Evolutionary conservation across 2,329 filamentous ascomycete species (phyloP).

Genomic region (Trichoderma sp.): DNA sequence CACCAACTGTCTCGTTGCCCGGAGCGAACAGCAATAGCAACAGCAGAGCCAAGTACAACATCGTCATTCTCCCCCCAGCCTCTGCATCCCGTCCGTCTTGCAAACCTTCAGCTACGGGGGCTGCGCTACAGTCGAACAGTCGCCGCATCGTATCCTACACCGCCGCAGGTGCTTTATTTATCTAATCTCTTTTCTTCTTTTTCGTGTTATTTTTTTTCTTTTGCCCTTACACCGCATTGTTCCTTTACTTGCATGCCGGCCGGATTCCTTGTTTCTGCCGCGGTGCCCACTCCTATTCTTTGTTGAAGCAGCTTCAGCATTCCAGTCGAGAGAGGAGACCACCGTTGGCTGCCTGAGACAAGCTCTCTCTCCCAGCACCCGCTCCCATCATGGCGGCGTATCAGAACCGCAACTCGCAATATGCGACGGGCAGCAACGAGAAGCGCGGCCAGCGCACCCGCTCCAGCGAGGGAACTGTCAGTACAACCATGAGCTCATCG

Average conservation of each 20-base stretch:
- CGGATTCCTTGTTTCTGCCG: background rate
- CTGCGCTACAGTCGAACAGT: conserved; percentile 3
- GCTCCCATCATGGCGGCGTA: conserved; percentile 50
- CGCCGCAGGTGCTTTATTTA: background rate
- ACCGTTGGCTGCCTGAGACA: conserved; percentile 3
- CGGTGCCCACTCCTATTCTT: conserved; percentile 17
- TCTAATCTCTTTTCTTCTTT: background rate
- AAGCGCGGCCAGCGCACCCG: conserved; percentile 58
- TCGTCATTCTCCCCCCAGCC: conserved; percentile 17
- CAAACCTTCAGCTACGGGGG: conserved; percentile 10
- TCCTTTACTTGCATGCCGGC: background rate
- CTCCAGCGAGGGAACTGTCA: conserved; percentile 87
- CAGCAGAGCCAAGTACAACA: conserved; percentile 17
- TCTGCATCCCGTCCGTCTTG: background rate
- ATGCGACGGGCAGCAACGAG: conserved; percentile 42
- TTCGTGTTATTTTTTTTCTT: background rate
- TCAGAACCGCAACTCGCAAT: conserved; percentile 58
- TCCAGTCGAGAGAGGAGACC: conserved; percentile 15
- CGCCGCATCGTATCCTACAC: conserved; percentile 5
- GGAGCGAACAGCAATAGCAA: conserved; percentile 22
- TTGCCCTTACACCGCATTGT: conserved; percentile 18
- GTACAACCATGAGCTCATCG: conserved; percentile 76
- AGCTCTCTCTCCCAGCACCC: background rate
- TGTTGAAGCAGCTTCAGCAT: conserved; percentile 24
- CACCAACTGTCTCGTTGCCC: conserved; percentile 25